Percentiles rank a stretch among this genome's conserved stretches.
Conservation (phyloP, 2,329 filamentous ascomycete genomes). For the Trichoderma sp. region DNA sequence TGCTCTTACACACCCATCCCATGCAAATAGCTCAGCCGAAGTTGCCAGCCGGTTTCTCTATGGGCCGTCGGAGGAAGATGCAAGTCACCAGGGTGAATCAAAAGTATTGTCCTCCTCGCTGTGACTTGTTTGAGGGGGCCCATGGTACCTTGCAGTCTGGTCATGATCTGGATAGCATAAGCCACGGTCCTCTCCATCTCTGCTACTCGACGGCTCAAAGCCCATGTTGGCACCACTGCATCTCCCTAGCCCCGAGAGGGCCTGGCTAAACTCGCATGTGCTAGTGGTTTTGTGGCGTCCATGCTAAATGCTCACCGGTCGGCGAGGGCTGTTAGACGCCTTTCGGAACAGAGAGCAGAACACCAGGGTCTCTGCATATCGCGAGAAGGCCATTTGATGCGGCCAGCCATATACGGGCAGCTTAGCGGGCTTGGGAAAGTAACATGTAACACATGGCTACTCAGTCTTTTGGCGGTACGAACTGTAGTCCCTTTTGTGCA, state of each 20-base stretch:
- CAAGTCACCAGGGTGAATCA: neutral
- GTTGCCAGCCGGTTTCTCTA: neutral
- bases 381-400: neutral
- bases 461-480: neutral
- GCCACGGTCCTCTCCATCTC: neutral
- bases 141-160: constrained; percentile 14
- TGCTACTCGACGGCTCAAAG: neutral
- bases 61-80: neutral
- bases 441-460: neutral
- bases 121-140: constrained; percentile 4
- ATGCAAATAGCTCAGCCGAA: neutral
- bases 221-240: neutral
- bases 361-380: neutral
- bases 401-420: neutral
- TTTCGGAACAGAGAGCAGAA: neutral
- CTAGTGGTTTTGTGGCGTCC: constrained; percentile 21
- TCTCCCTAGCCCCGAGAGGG: neutral
- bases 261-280: neutral
- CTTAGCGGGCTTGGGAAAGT: neutral
- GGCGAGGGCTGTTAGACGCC: neutral
- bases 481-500: neutral
- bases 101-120: neutral
- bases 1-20: neutral
- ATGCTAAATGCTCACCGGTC: constrained; percentile 19
- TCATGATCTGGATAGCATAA: neutral